phyloP scores from a whole-genome alignment of 306 rosid species.

The Pterocarpus macrocarpus region DNA sequence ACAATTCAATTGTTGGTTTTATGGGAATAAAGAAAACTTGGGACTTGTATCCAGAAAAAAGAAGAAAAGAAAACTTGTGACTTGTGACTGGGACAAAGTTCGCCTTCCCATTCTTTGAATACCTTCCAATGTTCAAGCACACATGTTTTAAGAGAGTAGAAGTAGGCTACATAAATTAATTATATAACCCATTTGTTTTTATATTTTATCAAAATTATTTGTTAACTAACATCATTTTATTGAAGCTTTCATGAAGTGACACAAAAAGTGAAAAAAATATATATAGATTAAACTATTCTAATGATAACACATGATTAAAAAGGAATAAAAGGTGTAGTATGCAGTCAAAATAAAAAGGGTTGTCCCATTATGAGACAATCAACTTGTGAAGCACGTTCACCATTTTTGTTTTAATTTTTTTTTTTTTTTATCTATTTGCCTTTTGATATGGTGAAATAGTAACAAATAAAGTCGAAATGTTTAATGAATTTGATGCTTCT shows the following conservation, averaged over 20 bases:
- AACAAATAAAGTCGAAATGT: background rate
- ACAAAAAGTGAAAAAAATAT: background rate
- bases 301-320: background rate
- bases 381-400: background rate
- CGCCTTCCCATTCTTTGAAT: background rate
- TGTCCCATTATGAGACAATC: background rate
- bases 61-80: too few species aligned
- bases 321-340: background rate
- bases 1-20: too few species aligned
- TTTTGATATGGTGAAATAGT: background rate
- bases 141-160: background rate
- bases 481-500: too few species aligned
- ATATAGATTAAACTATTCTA: background rate
- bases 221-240: background rate
- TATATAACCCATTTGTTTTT: too few species aligned
- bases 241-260: background rate
- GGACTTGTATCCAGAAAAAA: background rate
- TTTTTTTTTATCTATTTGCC: background rate
- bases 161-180: background rate
- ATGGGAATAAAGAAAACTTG: background rate
- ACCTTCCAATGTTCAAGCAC: background rate
- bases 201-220: too few species aligned
- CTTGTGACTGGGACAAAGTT: background rate
- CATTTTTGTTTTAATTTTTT: too few species aligned
- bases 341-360: conserved; percentile 3